These are phyloP conservation scores for Ceratocystis cacaofunesta DNA, from an alignment of 2,329 filamentous ascomycete genomes.

Conservation along the genomic window DNA sequence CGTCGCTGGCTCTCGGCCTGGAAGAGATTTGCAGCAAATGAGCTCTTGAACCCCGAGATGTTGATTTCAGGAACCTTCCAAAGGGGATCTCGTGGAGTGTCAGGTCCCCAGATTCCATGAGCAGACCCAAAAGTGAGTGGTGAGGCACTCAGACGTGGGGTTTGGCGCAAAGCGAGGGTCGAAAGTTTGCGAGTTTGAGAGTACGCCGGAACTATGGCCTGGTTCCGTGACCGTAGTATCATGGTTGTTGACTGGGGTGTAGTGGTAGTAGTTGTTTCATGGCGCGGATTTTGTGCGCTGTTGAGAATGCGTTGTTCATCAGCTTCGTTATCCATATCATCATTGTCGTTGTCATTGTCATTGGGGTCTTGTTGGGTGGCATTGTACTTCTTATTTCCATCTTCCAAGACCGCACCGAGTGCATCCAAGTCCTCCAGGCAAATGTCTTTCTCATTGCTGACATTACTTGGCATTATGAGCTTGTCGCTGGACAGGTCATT, in stretches of 20 bases:
- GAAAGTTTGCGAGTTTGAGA: not conserved
- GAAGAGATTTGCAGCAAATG: constrained; percentile 16
- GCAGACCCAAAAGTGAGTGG: constrained; percentile 1
- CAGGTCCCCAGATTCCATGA: constrained; percentile 6
- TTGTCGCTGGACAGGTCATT: constrained; percentile 18
- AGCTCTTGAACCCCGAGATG: constrained; percentile 16
- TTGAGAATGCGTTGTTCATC: not conserved
- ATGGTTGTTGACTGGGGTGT: not conserved
- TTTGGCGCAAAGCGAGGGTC: not conserved
- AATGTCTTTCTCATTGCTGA: constrained; percentile 26
- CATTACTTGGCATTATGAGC: constrained; percentile 22
- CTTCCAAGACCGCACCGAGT: constrained; percentile 6
- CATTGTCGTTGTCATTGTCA: not conserved
- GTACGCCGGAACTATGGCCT: not conserved
- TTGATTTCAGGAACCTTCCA: constrained; percentile 18
- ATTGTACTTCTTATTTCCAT: not conserved
- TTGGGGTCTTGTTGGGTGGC: not conserved
- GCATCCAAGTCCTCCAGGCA: constrained; percentile 23
- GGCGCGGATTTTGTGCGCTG: not conserved
- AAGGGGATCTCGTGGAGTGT: constrained; percentile 9
- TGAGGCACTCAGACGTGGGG: not conserved
- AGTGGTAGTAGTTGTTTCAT: not conserved
- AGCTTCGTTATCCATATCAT: not conserved
- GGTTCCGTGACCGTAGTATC: not conserved
- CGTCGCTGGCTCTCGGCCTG: constrained; percentile 19